phyloP scores from a whole-genome alignment of 352 stramenopile species.

The Globisporangium spiculum region DNA sequence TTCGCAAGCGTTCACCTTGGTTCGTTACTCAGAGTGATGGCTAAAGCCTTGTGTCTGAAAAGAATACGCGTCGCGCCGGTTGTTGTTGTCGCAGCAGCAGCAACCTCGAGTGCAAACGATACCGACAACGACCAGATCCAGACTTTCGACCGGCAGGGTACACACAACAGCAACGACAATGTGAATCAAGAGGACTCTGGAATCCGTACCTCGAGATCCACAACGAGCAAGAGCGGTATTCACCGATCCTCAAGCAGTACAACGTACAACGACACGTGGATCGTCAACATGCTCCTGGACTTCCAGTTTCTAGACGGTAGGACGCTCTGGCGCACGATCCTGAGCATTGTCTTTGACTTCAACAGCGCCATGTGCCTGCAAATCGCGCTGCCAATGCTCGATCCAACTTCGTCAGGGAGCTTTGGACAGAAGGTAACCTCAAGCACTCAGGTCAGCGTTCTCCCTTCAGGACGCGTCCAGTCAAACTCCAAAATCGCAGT shows the following conservation, averaged over 20 bases:
- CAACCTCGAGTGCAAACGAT: neutral
- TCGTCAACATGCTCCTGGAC: conserved; percentile 11
- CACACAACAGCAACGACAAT: neutral
- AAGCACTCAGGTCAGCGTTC: neutral
- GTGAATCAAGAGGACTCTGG: neutral
- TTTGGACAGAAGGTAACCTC: neutral
- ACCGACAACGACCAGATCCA: conserved; percentile 3
- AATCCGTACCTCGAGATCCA: neutral
- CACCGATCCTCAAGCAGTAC: neutral
- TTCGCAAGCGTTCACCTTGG: conserved; percentile 5
- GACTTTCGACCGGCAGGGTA: neutral
- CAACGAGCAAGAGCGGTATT: neutral
- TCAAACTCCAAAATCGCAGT: neutral
- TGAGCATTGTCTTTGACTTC: neutral
- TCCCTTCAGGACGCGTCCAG: neutral
- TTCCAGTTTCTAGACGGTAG: conserved; percentile 3
- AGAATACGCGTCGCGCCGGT: neutral
- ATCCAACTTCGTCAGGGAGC: neutral
- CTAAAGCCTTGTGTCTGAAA: neutral
- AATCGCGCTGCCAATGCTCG: neutral
- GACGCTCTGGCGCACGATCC: neutral
- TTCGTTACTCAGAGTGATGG: neutral
- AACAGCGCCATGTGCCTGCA: conserved; percentile 4
- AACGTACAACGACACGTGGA: conserved; percentile 5
- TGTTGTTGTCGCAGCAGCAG: neutral